Evolutionary conservation across 2,329 filamentous ascomycete genomes (phyloP), one percentile per base, ranked within the genome.

Genomic region (Achaetomium macrosporum): DNA sequence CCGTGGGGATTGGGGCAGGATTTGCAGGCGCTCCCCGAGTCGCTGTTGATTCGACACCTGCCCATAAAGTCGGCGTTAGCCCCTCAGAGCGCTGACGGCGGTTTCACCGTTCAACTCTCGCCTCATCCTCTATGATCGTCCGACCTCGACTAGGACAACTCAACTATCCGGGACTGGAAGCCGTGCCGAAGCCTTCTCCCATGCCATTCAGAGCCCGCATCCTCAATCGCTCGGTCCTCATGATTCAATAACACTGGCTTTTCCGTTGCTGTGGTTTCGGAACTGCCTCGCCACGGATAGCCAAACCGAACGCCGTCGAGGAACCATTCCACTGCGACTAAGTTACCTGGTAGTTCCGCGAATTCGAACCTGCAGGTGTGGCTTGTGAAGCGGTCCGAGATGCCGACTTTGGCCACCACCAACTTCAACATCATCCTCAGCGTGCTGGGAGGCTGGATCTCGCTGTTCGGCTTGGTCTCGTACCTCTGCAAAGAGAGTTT

Each of bases 401-500:
- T 76, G 73, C 73, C 73, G 42, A 68, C 68, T 20, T 55, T 71
- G 30, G 68, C 65, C 6, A 42, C 68, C 33, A 83, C 79, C 58
- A 87, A 90, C 67, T 95, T 95, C 76, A 95, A 95, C 70, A 87
- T 93, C 59, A 81, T 90, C 50, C 83, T 88, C 65, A 85, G 87
- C 49, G 80, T 88, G 8, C 71, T 95, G 12, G 91, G 91, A 13
- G 91, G 88, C 1, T 96, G 95, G 72, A 84, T 96, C 57, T 90
- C 88, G 0, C 61, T 95, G n/a, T 96, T 95, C 64, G 90, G 90
- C 3, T 73, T 96, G 41, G 89, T 96, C 0, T 96, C 90, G 1
- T 95, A 90, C 65, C 78, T 96, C 16, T 78, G 88, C 65, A 96
- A 96, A 66, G 91, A 96, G 71, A 86, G 83, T 53, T 92, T 88